Conservation (phyloP, 139 green algal genomes). For the Coccomyxa sp. region DNA sequence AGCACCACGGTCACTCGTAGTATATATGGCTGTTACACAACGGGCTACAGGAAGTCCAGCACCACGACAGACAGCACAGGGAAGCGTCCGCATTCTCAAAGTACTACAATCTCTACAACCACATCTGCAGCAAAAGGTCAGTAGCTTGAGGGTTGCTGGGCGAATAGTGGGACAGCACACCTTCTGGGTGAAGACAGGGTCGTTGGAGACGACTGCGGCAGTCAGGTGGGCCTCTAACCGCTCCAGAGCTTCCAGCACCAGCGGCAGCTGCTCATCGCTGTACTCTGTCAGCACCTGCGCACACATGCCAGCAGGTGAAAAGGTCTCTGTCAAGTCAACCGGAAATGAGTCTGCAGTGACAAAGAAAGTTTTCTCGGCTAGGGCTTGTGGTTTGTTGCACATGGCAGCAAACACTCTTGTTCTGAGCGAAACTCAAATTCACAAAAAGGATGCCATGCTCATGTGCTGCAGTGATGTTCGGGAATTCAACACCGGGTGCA, state of each 20-base stretch:
- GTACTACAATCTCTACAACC: background rate
- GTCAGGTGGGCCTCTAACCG: slow-evolving; percentile 91
- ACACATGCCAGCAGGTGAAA: background rate
- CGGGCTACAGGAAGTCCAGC: too few species aligned
- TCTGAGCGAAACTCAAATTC: background rate
- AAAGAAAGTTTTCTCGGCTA: too few species aligned
- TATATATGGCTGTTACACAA: too few species aligned
- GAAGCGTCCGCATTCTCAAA: too few species aligned
- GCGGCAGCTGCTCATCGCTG: slow-evolving; percentile 58
- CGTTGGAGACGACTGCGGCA: slow-evolving; percentile 74
- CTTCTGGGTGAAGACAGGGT: slow-evolving; percentile 41
- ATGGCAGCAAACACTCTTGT: background rate
- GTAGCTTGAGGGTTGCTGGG: too few species aligned
- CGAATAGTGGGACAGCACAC: background rate
- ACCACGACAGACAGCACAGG: too few species aligned
- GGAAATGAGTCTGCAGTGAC: too few species aligned
- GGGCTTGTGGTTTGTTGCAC: too few species aligned
- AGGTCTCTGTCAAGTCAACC: background rate
- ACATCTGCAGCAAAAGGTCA: background rate
- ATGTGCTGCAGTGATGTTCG: too few species aligned
- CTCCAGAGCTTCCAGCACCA: slow-evolving; percentile 84
- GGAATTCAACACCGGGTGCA: too few species aligned
- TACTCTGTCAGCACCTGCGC: slow-evolving; percentile 86
- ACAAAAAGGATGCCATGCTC: too few species aligned
- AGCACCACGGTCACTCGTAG: background rate